Conservation (phyloP, 345 rosid genomes). For the Citrus reticulata region DNA sequence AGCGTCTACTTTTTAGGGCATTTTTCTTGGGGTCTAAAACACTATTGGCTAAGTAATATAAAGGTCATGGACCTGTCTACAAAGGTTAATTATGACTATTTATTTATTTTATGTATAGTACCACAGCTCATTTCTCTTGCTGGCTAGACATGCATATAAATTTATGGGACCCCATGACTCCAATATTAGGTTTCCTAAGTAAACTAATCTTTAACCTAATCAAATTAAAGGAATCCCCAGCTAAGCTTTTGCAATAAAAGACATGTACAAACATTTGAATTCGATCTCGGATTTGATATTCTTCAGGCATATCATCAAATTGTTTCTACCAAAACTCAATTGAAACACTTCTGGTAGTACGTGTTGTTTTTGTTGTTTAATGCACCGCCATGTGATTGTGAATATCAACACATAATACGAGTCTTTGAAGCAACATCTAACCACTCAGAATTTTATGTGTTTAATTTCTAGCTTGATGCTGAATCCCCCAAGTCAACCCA, state of each 20-base stretch:
- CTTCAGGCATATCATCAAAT: neutral
- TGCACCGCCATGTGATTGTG: neutral
- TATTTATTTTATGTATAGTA: neutral
- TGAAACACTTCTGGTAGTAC: neutral
- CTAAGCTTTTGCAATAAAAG: constrained; percentile 1
- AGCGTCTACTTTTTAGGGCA: neutral
- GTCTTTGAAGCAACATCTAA: neutral
- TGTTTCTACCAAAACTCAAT: neutral
- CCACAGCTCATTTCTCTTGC: neutral
- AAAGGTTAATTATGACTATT: too few species aligned
- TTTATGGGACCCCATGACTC: neutral
- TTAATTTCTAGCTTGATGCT: neutral
- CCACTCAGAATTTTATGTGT: neutral
- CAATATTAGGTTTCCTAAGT: neutral
- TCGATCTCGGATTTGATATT: neutral
- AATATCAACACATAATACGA: too few species aligned
- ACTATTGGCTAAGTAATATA: neutral
- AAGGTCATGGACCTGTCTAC: too few species aligned
- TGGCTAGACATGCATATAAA: neutral
- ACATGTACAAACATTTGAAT: neutral
- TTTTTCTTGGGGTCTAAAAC: neutral
- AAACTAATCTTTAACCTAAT: neutral
- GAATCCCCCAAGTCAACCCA: neutral
- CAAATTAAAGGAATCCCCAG: constrained; percentile 7
- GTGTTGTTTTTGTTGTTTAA: constrained; percentile 3